Evolutionary conservation across 305 asterid species (phyloP).

Genomic region (Plantago coronopus): DNA sequence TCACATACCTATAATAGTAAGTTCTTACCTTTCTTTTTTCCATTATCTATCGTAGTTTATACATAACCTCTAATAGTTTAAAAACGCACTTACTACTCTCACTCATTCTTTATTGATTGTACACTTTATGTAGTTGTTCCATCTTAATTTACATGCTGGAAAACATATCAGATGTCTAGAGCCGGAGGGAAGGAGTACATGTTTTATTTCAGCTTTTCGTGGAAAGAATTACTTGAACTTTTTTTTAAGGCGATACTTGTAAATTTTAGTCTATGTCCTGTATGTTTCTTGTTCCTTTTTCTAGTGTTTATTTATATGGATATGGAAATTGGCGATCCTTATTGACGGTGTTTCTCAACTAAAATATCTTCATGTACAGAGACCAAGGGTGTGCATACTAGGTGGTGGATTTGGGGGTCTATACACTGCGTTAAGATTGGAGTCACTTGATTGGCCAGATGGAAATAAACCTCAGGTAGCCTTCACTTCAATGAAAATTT

Average conservation of each 20-base stretch:
- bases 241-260: neutral
- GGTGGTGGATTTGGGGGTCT: slow-evolving; percentile 99
- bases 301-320: neutral
- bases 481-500: slow-evolving; percentile 9
- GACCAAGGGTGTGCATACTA: slow-evolving; percentile 89
- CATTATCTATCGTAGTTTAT: neutral
- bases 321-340: neutral
- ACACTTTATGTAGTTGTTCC: no score
- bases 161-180: no score
- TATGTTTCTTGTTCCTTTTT: no score
- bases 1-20: no score
- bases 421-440: slow-evolving; percentile 88
- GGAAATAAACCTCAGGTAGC: slow-evolving; percentile 94
- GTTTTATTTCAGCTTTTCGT: no score
- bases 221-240: neutral
- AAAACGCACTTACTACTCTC: no score
- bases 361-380: slow-evolving; percentile 35
- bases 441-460: slow-evolving; percentile 92
- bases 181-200: no score
- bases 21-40: neutral
- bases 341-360: neutral
- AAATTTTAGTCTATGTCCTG: neutral
- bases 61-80: no score
- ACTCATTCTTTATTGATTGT: no score
- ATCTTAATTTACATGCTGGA: no score